A percentile compares a stretch with the other conserved stretches of the same genome.
Evolutionary conservation across 139 green algal genomes (phyloP).

Genomic region (Chlamydomonas schloesseri): DNA sequence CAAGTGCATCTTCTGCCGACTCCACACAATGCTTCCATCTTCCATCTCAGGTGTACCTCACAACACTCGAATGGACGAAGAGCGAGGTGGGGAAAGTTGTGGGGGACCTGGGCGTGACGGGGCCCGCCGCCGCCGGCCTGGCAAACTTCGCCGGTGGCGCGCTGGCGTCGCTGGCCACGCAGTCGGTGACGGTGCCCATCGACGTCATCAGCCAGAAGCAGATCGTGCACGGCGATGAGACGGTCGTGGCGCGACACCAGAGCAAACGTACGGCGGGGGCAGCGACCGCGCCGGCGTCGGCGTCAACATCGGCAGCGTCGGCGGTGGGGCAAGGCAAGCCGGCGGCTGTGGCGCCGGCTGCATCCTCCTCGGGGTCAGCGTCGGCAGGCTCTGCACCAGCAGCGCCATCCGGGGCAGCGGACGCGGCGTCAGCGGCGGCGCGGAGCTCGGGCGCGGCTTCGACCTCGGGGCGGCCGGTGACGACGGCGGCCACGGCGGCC

Average conservation of each 20-base stretch:
- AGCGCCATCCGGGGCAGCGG: neutral
- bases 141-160: slow-evolving; percentile 82
- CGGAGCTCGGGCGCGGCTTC: neutral
- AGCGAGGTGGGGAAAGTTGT: slow-evolving; percentile 38
- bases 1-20: too few species aligned
- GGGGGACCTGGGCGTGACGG: slow-evolving; percentile 52
- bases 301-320: neutral
- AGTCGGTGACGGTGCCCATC: slow-evolving; percentile 90
- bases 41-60: slow-evolving; percentile 78
- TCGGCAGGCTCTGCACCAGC: neutral
- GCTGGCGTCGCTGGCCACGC: slow-evolving; percentile 76
- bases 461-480: slow-evolving; percentile 3
- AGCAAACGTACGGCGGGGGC: neutral
- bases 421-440: neutral
- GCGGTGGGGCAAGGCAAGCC: neutral
- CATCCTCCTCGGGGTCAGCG: neutral
- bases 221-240: slow-evolving; percentile 73
- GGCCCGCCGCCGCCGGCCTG: slow-evolving; percentile 39
- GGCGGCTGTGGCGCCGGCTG: neutral
- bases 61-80: slow-evolving; percentile 79
- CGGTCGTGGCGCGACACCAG: slow-evolving; percentile 36
- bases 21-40: too few species aligned
- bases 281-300: neutral
- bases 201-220: slow-evolving; percentile 89
- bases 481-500: neutral